phyloP scores from a whole-genome alignment of 140 eudicot species.

The Oenanthe javanica region DNA sequence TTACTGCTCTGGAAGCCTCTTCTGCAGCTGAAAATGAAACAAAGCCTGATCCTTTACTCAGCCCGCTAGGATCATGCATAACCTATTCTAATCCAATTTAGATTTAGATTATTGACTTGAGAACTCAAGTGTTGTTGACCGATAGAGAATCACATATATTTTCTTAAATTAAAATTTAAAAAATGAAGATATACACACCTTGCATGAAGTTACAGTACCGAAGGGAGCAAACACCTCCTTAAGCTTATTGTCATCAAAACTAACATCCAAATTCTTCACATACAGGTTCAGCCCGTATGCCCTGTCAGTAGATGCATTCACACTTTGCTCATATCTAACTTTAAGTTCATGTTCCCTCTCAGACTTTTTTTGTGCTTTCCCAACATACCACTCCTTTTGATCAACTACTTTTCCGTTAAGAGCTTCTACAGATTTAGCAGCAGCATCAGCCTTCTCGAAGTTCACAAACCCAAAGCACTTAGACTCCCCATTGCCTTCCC shows the following conservation, averaged over 20 bases:
- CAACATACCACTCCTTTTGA: conserved; percentile 72
- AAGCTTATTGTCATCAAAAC: conserved; percentile 39
- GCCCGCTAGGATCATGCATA: conserved; percentile 52
- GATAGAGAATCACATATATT: neutral
- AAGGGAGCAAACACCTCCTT: conserved; percentile 45
- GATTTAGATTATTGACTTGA: too few species aligned
- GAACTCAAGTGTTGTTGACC: neutral
- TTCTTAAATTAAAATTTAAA: neutral
- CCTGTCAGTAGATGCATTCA: conserved; percentile 53
- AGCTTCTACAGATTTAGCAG: conserved; percentile 48
- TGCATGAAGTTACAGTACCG: conserved; percentile 55
- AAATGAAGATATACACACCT: conserved; percentile 28
- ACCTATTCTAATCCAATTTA: conserved; percentile 24
- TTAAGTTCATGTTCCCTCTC: conserved; percentile 58
- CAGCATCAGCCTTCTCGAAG: conserved; percentile 58
- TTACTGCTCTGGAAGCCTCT: conserved; percentile 71
- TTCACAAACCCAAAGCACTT: conserved; percentile 65
- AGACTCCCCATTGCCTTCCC: conserved; percentile 51
- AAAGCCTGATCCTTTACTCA: conserved; percentile 56
- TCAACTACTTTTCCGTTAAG: conserved; percentile 52
- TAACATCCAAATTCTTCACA: conserved; percentile 56
- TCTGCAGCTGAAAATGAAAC: conserved; percentile 58
- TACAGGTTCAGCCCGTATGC: conserved; percentile 46
- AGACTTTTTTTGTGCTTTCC: conserved; percentile 55
- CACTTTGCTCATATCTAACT: conserved; percentile 39